phyloP scores from a whole-genome alignment of 805 yeast genomes.

The Ogataea pignaliae region DNA sequence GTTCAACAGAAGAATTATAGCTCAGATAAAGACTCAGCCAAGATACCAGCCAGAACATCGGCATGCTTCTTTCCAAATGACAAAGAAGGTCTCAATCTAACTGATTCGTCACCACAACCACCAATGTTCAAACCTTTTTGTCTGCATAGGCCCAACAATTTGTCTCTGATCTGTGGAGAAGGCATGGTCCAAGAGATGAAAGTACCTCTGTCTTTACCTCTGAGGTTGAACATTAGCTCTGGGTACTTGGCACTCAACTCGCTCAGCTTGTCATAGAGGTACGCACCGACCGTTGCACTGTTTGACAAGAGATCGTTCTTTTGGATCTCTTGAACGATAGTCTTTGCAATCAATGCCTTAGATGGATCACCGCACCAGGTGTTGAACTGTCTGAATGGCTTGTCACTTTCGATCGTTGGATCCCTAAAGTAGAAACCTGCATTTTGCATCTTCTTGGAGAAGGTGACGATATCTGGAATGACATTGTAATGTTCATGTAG shows the following conservation, averaged over 20 bases:
- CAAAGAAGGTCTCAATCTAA: slow-evolving; percentile 63
- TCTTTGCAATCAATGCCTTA: slow-evolving; percentile 57
- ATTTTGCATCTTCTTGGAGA: slow-evolving; percentile 68
- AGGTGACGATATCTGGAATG: slow-evolving; percentile 63
- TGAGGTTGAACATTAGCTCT: slow-evolving; percentile 39
- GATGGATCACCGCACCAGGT: slow-evolving; percentile 80
- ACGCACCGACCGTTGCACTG: slow-evolving; percentile 50
- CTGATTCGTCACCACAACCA: slow-evolving; percentile 57
- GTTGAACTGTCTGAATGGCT: slow-evolving; percentile 67
- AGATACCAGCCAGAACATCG: slow-evolving; percentile 46
- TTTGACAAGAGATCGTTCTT: slow-evolving; percentile 45
- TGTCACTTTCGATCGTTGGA: slow-evolving; percentile 52
- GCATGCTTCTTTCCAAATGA: slow-evolving; percentile 60
- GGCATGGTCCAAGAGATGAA: slow-evolving; percentile 63
- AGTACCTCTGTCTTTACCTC: slow-evolving; percentile 62
- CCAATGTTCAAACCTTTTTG: slow-evolving; percentile 59
- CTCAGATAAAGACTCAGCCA: slow-evolving; percentile 29
- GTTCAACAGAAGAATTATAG: too few relatives aligned
- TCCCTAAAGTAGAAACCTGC: slow-evolving; percentile 68
- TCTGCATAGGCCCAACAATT: slow-evolving; percentile 42
- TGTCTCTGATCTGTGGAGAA: slow-evolving; percentile 39
- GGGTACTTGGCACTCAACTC: slow-evolving; percentile 38
- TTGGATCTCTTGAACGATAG: slow-evolving; percentile 51
- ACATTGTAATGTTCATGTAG: slow-evolving; percentile 67
- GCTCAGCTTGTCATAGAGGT: slow-evolving; percentile 42